These are phyloP conservation scores for Salix exigua DNA, from an alignment of 345 rosid genomes.

Conservation along the genomic window DNA sequence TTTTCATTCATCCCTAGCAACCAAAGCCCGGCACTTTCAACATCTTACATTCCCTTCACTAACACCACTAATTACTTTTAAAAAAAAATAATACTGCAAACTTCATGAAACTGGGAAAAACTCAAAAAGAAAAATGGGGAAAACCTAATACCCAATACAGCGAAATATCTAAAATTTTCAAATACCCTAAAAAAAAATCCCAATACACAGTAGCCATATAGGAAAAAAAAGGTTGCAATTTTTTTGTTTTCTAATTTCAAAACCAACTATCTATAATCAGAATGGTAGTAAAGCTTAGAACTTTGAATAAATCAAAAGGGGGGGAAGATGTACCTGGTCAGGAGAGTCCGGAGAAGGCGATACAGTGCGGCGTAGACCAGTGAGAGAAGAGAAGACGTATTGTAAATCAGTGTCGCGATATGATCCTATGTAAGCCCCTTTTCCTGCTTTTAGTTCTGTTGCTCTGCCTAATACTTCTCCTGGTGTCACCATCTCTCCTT, in stretches of 20 bases:
- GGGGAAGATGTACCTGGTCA: slow-evolving; percentile 55
- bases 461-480: slow-evolving; percentile 72
- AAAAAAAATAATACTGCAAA: background rate
- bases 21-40: too few species aligned
- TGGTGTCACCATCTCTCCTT: slow-evolving; percentile 60
- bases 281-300: too few species aligned
- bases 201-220: too few species aligned
- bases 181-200: too few species aligned
- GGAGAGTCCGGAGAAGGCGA: slow-evolving; percentile 50
- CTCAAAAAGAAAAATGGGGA: background rate
- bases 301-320: background rate
- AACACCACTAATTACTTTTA: background rate
- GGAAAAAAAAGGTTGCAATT: too few species aligned
- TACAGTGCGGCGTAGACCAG: slow-evolving; percentile 51
- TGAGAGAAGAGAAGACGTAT: slow-evolving; percentile 72
- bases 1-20: too few species aligned
- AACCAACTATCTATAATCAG: too few species aligned
- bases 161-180: too few species aligned
- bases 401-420: slow-evolving; percentile 37
- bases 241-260: too few species aligned
- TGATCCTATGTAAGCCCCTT: slow-evolving; percentile 64
- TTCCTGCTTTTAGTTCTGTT: slow-evolving; percentile 62
- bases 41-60: too few species aligned
- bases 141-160: too few species aligned
- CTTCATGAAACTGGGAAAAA: background rate